A percentile compares a stretch with the other conserved stretches of the same genome.
These are phyloP conservation scores for Daldinia decipiens DNA, from an alignment of 495 filamentous ascomycete genomes.

Conservation along the genomic window DNA sequence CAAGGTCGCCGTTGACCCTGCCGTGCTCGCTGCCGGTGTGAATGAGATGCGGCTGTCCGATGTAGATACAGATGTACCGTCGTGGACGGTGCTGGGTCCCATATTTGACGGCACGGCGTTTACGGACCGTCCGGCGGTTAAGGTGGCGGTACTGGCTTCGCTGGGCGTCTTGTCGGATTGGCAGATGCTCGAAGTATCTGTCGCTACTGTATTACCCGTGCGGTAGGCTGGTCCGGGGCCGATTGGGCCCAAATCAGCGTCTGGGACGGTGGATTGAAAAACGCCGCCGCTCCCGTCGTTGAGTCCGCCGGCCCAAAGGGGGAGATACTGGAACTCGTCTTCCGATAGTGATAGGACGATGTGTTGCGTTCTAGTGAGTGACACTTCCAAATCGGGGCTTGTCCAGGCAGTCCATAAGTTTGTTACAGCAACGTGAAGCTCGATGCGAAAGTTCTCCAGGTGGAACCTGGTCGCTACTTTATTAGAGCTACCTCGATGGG, in stretches of 20 bases:
- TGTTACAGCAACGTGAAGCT: slow-evolving; percentile 9
- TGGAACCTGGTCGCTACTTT: slow-evolving; percentile 4
- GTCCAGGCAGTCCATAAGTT: slow-evolving; percentile 9
- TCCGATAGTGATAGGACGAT: slow-evolving; percentile 48
- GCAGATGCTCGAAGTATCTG: slow-evolving; percentile 33
- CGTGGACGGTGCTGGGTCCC: slow-evolving; percentile 8
- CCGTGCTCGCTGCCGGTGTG: background rate
- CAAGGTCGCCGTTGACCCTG: background rate
- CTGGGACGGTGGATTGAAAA: slow-evolving; percentile 53
- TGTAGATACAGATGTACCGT: slow-evolving; percentile 1
- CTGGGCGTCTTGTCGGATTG: slow-evolving; percentile 23
- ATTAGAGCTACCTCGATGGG: background rate
- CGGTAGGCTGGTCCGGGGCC: slow-evolving; percentile 59
- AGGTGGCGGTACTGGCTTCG: slow-evolving; percentile 16
- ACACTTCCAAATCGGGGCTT: slow-evolving; percentile 31
- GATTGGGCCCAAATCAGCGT: slow-evolving; percentile 53
- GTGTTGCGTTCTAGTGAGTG: slow-evolving; percentile 45
- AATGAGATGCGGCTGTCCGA: slow-evolving; percentile 1
- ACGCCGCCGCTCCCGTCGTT: slow-evolving; percentile 59
- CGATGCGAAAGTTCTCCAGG: slow-evolving; percentile 9
- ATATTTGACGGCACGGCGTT: slow-evolving; percentile 23
- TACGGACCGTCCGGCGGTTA: slow-evolving; percentile 39
- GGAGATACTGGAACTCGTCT: slow-evolving; percentile 56
- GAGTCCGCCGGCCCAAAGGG: slow-evolving; percentile 59
- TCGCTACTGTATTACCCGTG: slow-evolving; percentile 52